Evolutionary conservation across 148 eudicot genomes (phyloP), one percentile per base, ranked within the genome.

Genomic region (Fallopia convolvulus): DNA sequence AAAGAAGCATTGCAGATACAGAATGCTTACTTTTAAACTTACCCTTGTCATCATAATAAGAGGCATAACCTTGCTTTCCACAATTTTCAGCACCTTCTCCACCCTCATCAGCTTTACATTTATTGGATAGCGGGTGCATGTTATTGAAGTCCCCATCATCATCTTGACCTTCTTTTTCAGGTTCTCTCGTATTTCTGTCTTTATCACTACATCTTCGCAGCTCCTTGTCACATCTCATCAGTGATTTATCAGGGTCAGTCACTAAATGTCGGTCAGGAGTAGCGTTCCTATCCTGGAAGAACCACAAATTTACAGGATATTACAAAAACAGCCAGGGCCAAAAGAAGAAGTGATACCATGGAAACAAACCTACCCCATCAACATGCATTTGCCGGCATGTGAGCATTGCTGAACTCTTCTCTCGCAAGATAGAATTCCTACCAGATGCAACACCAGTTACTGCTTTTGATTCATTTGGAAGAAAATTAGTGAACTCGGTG

Each of bases 401-500:
- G 32, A 87, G 79, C 75, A 79, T 49, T 11, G 84, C 72, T 20
- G 83, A 79, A 81, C 81, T 65, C 77, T 76, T 80, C 40, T 84
- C 87, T 68, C 66, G 82, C 8, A 70, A 40, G 68, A 75, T 74
- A 76, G 78, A 81, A 72, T 78, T 83, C 72, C 83, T 78, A 76
- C 79, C 81, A 80, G 75, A 68, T 55, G 68, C 81, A 76, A 74
- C 76, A 78, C 40, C 70, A 74, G 77, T 79, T 32, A 75, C 80
- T 40, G 87, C 50, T 44, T 83, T 81, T 32, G 87, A 70, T 41
- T 82, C 17, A 77, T 84, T 83, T 68, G 94, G 92, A 50, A 88
- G 78, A 82, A 88, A 90, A 70, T 82, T 85, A 61, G 76, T 78
- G 75, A 90, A 87, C 76, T 87, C 94, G 14, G 49, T 77, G 70